Conservation (phyloP, 176 grass and related monocot species). For the Oryza longistaminata region DNA sequence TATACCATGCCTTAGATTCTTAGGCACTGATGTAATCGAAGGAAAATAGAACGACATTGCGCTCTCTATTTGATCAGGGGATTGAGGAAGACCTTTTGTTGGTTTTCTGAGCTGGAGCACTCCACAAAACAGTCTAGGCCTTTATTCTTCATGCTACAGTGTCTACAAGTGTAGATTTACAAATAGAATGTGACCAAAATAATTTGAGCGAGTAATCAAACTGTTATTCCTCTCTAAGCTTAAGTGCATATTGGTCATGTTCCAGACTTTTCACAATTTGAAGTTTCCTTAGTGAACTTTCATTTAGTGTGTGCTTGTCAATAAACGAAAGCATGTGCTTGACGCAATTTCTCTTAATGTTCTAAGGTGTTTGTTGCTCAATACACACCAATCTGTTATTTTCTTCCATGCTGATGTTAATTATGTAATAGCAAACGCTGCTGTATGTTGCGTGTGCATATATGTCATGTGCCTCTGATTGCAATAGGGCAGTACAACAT, state of each 20-base stretch:
- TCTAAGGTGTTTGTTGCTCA: neutral
- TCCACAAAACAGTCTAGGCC: neutral
- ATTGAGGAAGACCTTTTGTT: neutral
- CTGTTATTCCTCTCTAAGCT: neutral
- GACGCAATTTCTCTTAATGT: neutral
- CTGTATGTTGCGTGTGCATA: too few relatives aligned
- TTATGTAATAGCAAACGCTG: neutral
- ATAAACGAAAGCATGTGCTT: neutral
- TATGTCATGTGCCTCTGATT: neutral
- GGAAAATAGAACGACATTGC: neutral
- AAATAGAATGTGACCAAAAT: neutral
- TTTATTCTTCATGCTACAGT: too few relatives aligned
- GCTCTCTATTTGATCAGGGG: neutral
- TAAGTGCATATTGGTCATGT: neutral
- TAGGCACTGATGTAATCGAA: neutral
- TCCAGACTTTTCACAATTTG: neutral
- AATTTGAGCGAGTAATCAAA: neutral
- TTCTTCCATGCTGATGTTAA: neutral
- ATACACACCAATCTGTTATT: neutral
- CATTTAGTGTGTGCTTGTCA: neutral
- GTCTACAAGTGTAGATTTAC: neutral
- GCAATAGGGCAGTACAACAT: neutral
- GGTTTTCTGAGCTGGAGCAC: neutral
- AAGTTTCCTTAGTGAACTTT: neutral
- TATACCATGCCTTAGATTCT: neutral